Evolutionary conservation across 805 yeast species (phyloP).

Genomic region (Kazachstania martiniae): DNA sequence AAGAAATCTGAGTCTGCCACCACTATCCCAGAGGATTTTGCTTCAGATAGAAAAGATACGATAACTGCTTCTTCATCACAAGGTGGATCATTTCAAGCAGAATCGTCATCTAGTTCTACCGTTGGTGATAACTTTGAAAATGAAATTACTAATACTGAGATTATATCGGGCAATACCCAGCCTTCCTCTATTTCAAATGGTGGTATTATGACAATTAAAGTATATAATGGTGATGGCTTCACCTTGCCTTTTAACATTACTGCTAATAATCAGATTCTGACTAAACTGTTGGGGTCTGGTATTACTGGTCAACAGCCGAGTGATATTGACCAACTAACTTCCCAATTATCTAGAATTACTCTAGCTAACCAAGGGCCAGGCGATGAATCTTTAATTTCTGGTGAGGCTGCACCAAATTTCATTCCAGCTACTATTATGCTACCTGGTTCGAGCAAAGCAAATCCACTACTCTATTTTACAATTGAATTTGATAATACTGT

Average conservation of each 20-base stretch:
- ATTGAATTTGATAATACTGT: constrained; percentile 93
- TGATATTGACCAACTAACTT: constrained; percentile 17
- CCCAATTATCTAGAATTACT: constrained; percentile 20
- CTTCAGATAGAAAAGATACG: constrained; percentile 16
- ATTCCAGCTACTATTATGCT: constrained; percentile 47
- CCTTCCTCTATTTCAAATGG: constrained; percentile 21
- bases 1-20: not conserved
- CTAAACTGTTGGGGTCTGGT: constrained; percentile 56
- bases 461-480: constrained; percentile 71
- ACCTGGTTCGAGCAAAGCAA: constrained; percentile 44
- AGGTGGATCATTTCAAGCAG: constrained; percentile 17
- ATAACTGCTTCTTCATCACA: constrained; percentile 22
- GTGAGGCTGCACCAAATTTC: constrained; percentile 22
- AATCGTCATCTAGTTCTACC: constrained; percentile 17
- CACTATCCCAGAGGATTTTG: not conserved
- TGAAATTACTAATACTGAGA: constrained; percentile 1
- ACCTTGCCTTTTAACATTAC: constrained; percentile 61
- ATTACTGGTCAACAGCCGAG: constrained; percentile 17
- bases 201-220: constrained; percentile 68
- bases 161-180: constrained; percentile 1
- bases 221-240: constrained; percentile 59
- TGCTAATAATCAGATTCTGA: constrained; percentile 50
- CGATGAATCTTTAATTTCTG: constrained; percentile 27
- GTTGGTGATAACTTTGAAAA: constrained; percentile 6
- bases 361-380: constrained; percentile 23